Percentiles rank a stretch among this genome's conserved stretches.
Evolutionary conservation across 2,329 filamentous ascomycete species (phyloP).

Genomic region (Chlorencoelia australis): DNA sequence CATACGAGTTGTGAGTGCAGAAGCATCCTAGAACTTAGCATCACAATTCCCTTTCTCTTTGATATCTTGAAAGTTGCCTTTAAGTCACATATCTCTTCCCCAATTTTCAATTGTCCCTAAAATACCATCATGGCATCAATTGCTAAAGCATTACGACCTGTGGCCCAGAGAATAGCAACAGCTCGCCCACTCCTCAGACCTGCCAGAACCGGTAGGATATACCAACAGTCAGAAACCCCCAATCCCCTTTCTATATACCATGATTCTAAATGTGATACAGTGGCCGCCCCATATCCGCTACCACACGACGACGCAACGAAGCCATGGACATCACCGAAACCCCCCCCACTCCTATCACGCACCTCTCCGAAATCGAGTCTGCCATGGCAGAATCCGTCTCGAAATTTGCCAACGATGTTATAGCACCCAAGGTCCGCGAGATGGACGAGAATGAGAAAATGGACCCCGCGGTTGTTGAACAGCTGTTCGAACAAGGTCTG

Average conservation of each 20-base stretch:
- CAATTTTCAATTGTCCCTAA: no score
- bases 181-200: conserved; percentile 31
- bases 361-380: conserved; percentile 79
- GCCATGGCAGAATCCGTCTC: conserved; percentile 84
- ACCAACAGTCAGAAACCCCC: conserved; percentile 26
- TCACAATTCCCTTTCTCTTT: no score
- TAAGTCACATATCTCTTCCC: no score
- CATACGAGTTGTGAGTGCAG: no score
- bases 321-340: conserved; percentile 60
- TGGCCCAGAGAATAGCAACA: conserved; percentile 31
- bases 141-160: conserved; percentile 35
- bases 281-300: conserved; percentile 49
- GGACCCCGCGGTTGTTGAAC: conserved; percentile 80
- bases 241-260: neutral
- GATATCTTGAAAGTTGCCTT: no score
- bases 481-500: conserved; percentile 91
- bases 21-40: no score
- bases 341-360: conserved; percentile 83
- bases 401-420: conserved; percentile 82
- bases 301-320: conserved; percentile 42
- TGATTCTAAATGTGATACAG: conserved; percentile 20
- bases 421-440: conserved; percentile 83
- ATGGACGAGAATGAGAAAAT: conserved; percentile 97
- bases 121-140: conserved; percentile 40
- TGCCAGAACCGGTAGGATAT: conserved; percentile 29